Evolutionary conservation across 257 asterid species (phyloP), one percentile per base, ranked within the genome.

Genomic region (Solanum tacnaense): DNA sequence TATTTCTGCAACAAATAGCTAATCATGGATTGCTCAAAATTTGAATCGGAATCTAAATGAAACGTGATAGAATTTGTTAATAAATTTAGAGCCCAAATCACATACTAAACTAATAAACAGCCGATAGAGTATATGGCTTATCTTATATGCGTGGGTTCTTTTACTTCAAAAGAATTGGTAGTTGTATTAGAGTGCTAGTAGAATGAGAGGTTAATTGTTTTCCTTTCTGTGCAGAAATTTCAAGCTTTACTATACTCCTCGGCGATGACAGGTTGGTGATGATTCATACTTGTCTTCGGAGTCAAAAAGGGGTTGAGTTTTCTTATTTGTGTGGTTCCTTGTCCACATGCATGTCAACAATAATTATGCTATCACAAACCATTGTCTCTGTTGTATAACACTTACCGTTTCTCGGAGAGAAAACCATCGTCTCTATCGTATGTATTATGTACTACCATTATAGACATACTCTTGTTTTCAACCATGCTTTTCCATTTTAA

Each of bases 191-290:
- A 68, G 88, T 52, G 6, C 3, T 41, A 27, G 32, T 67, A 23
- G 15, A 46, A 72, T 86, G 34, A 36, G 67, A 71, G 52, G 9
- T 46, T 46, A 79, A 82, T 75, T 52, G 13, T 32, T 38, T 31
- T 39, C 62, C 79, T 87, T 44, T 84, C 67, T 87, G 12, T 93
- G 94, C 96, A 97, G 98, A 97, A 92, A 92, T 89, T 91, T 86
- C 90, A 91, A 88, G 94, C 93, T 75, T 88, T 90, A 88, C 73
- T 93, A 16, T 83, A 83, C 52, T 91, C 94, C 41, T 92, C 94
- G 44, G 96, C 96, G 89, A 89, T 94, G 95, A 89, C 97, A 92
- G 98, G 98, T 96, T 86, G 67, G 84, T 25, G 36, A 32, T 49
- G 32, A 46, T n/a, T 86, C 68, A 27, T 25, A 46, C 32, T 72